phyloP scores from a whole-genome alignment of 2,329 filamentous ascomycete species.

The Aspergillus quadrilineatus region DNA sequence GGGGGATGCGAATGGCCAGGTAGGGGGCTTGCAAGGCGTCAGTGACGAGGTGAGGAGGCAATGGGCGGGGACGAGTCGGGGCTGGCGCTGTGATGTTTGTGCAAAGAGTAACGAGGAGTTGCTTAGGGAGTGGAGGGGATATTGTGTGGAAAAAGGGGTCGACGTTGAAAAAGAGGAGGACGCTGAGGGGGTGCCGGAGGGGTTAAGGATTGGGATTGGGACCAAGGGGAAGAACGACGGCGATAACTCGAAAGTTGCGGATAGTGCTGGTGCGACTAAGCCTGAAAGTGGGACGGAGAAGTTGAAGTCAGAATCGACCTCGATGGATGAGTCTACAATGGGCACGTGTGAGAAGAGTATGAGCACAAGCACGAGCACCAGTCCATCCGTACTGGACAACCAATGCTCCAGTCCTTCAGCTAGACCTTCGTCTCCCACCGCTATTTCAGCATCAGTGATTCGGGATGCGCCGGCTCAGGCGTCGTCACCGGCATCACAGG shows the following conservation, averaged over 20 bases:
- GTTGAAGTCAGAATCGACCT: neutral
- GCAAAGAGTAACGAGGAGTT: constrained; percentile 65
- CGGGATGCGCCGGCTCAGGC: neutral
- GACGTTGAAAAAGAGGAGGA: constrained; percentile 38
- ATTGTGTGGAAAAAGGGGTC: constrained; percentile 41
- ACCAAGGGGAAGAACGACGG: neutral
- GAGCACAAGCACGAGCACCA: neutral
- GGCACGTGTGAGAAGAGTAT: neutral
- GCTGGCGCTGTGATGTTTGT: constrained; percentile 70
- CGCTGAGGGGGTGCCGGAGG: constrained; percentile 45
- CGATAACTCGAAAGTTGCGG: neutral
- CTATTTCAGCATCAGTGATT: neutral
- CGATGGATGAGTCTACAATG: neutral
- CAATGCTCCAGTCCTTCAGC: neutral
- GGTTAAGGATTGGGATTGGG: constrained; percentile 3
- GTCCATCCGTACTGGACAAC: neutral
- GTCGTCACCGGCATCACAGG: neutral
- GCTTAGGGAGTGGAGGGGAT: constrained; percentile 66
- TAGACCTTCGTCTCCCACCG: neutral
- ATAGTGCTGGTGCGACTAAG: too few species aligned
- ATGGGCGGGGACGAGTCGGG: constrained; percentile 65
- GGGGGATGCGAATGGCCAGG: constrained; percentile 79
- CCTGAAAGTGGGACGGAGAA: too few species aligned
- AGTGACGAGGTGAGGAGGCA: constrained; percentile 62
- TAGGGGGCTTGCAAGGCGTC: constrained; percentile 80